Conservation (phyloP, 305 asterid genomes). For the Petunia hybrid region DNA sequence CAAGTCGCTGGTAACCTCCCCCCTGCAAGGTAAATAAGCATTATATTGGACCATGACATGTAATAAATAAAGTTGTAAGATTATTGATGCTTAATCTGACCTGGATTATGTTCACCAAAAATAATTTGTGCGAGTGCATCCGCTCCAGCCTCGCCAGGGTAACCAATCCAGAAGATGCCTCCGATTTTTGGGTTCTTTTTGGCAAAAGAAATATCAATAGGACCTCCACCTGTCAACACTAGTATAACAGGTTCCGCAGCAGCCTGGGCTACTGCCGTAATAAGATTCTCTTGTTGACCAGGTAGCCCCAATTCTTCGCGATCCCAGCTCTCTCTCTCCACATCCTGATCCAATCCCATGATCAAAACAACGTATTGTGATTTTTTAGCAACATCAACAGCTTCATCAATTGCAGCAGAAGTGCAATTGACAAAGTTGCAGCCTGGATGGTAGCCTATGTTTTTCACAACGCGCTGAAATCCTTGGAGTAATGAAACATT, state of each 20-base stretch:
- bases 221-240: conserved; percentile 74
- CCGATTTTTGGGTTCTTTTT: conserved; percentile 59
- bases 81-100: conserved; percentile 35
- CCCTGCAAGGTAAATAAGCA: conserved; percentile 39
- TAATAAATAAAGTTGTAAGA: not conserved
- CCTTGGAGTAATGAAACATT: conserved; percentile 64
- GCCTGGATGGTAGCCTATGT: conserved; percentile 44
- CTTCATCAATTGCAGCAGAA: conserved; percentile 19
- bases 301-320: conserved; percentile 63
- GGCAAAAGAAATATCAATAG: conserved; percentile 64
- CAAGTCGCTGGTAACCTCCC: conserved; percentile 66
- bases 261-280: conserved; percentile 55
- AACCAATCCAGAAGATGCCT: conserved; percentile 73
- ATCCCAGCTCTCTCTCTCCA: conserved; percentile 64
- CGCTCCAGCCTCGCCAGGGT: conserved; percentile 76
- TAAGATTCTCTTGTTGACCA: conserved; percentile 55
- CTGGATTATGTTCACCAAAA: conserved; percentile 80
- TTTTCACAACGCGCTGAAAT: conserved; percentile 47
- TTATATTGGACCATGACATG: not conserved
- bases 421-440: conserved; percentile 52
- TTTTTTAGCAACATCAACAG: conserved; percentile 43
- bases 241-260: conserved; percentile 59
- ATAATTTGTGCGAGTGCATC: conserved; percentile 69
- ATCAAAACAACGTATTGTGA: conserved; percentile 60
- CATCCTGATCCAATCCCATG: conserved; percentile 65